A percentile compares a stretch with the other conserved stretches of the same genome.
phyloP scores from a whole-genome alignment of 2,329 filamentous ascomycete genomes.

The Ceratocystis huliohia region DNA sequence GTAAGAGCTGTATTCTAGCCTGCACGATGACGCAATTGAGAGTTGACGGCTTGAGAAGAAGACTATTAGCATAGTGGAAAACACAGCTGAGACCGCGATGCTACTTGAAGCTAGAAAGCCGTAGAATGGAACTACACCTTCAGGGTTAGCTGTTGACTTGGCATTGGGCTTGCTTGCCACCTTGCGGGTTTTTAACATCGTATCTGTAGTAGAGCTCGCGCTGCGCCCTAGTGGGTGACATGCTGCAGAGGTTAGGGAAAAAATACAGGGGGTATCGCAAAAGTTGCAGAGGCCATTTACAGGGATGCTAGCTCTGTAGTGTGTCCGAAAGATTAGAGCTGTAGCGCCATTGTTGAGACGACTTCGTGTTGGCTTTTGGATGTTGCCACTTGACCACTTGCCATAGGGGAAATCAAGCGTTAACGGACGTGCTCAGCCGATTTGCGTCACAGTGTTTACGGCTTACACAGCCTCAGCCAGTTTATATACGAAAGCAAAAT shows the following conservation, averaged over 20 bases:
- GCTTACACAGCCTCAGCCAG: neutral
- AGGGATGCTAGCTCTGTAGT: neutral
- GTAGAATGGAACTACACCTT: neutral
- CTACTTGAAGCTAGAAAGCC: neutral
- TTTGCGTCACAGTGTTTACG: neutral
- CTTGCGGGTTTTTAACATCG: neutral
- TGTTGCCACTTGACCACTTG: neutral
- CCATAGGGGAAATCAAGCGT: neutral
- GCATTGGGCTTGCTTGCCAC: neutral
- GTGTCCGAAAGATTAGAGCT: neutral
- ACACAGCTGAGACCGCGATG: neutral
- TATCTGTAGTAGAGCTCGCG: neutral
- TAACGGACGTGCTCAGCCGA: neutral
- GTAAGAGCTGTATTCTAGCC: conserved; percentile 4
- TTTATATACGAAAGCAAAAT: neutral
- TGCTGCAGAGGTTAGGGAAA: neutral
- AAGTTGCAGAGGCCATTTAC: neutral
- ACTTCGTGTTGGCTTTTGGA: neutral
- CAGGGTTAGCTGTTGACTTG: too few species aligned
- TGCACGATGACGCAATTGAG: conserved; percentile 5
- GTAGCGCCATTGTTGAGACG: neutral
- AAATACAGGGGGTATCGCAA: conserved; percentile 10
- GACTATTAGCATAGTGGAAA: neutral
- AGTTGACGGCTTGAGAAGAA: neutral
- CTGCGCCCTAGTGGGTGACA: neutral